Evolutionary conservation across 257 asterid genomes (phyloP).

Genomic region (Apocynum venetum): DNA sequence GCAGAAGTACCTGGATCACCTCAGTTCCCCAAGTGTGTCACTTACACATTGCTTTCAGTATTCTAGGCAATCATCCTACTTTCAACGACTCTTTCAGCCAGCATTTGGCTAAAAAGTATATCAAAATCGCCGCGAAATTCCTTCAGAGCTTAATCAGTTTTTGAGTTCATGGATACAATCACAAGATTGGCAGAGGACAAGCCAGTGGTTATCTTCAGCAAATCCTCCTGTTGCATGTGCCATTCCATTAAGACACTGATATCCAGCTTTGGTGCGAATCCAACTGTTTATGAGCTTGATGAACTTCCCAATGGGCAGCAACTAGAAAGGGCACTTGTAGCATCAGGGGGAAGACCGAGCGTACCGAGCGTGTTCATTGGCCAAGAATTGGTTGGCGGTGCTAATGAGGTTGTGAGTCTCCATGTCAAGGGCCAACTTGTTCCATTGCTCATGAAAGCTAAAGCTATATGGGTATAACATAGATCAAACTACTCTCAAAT

Average conservation of each 20-base stretch:
- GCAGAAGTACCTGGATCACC: neutral
- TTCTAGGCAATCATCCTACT: too few species aligned
- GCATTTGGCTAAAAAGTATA: constrained; percentile 3
- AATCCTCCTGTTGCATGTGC: constrained; percentile 59
- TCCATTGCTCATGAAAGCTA: constrained; percentile 69
- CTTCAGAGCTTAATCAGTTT: neutral
- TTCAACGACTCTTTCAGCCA: neutral
- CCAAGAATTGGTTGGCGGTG: constrained; percentile 58
- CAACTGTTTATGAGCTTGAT: constrained; percentile 55
- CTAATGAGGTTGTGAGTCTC: constrained; percentile 73
- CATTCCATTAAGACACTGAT: constrained; percentile 64
- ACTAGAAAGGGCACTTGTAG: constrained; percentile 52
- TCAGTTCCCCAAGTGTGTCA: constrained; percentile 9
- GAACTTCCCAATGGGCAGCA: constrained; percentile 51
- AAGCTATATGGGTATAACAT: constrained; percentile 64
- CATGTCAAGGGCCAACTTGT: constrained; percentile 61
- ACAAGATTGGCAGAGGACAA: constrained; percentile 45
- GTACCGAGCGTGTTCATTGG: constrained; percentile 69
- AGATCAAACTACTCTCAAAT: neutral
- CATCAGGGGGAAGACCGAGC: constrained; percentile 28
- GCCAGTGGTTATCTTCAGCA: constrained; percentile 80
- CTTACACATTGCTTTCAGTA: neutral
- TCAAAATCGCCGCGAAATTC: neutral
- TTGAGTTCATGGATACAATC: constrained; percentile 43
- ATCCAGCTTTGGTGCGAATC: constrained; percentile 64